phyloP scores from a whole-genome alignment of 2,329 filamentous ascomycete species.

The Pseudopithomyces maydicus region DNA sequence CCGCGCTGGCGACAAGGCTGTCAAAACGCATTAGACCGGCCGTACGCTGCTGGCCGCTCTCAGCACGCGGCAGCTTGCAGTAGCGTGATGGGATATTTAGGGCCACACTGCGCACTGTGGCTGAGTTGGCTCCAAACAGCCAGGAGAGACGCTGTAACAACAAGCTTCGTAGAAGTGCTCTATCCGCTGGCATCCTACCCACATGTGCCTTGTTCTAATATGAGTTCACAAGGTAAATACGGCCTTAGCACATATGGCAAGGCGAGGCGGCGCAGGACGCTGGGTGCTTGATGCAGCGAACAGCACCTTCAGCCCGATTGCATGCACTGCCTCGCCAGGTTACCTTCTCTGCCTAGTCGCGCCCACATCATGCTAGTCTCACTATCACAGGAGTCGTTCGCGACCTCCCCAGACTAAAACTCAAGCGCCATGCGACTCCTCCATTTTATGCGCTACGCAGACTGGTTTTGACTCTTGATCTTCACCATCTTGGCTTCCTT shows the following conservation, averaged over 20 bases:
- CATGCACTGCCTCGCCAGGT: background rate
- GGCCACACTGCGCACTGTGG: background rate
- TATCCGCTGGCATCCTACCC: background rate
- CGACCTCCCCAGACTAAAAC: background rate
- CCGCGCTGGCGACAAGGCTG: constrained; percentile 7
- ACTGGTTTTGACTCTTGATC: constrained; percentile 7
- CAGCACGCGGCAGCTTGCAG: background rate
- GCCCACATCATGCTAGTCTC: background rate
- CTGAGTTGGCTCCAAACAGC: too few relatives aligned
- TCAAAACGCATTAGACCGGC: constrained; percentile 8
- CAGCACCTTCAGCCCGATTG: background rate
- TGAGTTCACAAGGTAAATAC: background rate
- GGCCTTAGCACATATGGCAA: background rate
- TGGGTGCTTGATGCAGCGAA: background rate
- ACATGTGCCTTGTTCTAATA: background rate
- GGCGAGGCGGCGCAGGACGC: background rate
- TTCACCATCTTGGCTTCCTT: constrained; percentile 12
- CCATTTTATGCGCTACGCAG: background rate
- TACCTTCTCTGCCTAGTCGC: background rate
- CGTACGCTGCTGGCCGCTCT: constrained; percentile 9
- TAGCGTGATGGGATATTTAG: background rate
- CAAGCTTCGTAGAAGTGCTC: too few relatives aligned
- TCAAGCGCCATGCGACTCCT: too few relatives aligned
- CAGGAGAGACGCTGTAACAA: too few relatives aligned
- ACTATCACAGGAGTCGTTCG: background rate